Evolutionary conservation across 257 asterid genomes (phyloP).

Genomic region (Nemophila menziesii): DNA sequence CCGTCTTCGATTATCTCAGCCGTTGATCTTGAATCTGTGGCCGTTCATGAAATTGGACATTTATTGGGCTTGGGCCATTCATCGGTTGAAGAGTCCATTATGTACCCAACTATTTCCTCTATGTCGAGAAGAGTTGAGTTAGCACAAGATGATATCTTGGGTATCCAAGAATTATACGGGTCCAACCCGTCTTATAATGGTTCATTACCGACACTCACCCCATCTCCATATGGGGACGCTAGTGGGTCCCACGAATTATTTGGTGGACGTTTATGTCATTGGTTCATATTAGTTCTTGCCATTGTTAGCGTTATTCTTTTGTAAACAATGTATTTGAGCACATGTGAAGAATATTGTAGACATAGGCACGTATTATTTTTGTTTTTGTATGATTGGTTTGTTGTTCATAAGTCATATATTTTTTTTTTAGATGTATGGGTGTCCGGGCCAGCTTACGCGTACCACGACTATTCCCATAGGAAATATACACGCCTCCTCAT

Average conservation of each 20-base stretch:
- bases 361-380: slow-evolving; percentile 1
- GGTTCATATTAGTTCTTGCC: slow-evolving; percentile 10
- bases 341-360: no score
- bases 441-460: no score
- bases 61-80: slow-evolving; percentile 85
- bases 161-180: slow-evolving; percentile 62
- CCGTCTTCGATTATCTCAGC: slow-evolving; percentile 25
- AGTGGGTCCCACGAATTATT: slow-evolving; percentile 20
- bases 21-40: slow-evolving; percentile 79
- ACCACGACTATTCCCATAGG: no score
- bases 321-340: neutral
- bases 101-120: slow-evolving; percentile 62
- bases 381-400: neutral
- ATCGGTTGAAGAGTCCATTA: slow-evolving; percentile 58
- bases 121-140: slow-evolving; percentile 57
- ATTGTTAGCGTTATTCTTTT: neutral
- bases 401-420: neutral
- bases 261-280: slow-evolving; percentile 1
- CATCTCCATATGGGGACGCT: slow-evolving; percentile 19
- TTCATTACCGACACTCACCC: slow-evolving; percentile 26
- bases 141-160: slow-evolving; percentile 39
- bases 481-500: no score
- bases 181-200: slow-evolving; percentile 55
- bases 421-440: no score
- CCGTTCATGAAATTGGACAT: slow-evolving; percentile 90